Base-by-base conservation (phyloP, 352 stramenopile genomes). In the Peronospora belbahrii region DNA sequence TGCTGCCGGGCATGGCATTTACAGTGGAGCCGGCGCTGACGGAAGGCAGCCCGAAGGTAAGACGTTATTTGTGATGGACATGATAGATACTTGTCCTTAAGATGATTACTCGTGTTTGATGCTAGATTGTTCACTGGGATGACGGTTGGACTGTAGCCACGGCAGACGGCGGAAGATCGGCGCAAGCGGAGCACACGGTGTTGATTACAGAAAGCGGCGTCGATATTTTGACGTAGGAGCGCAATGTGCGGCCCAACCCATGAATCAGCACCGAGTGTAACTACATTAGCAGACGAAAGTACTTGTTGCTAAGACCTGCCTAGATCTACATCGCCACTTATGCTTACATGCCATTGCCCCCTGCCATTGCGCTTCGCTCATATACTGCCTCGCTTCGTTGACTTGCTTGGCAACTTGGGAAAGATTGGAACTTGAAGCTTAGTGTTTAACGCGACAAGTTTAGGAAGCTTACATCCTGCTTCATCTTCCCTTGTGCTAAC, bases 1-100 rank as follows among this genome's bases (percentile, higher is more conserved):
- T 95, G 72, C 61, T 89, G 23, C 74, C 80, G 0, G 96, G 96
- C 18, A 98, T 98, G 94, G 91, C 97, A 17, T 98, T 99, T 73
- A 99, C 97, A 0, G 97, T 99, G 55, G 97, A 99, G 72, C 96
- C 96, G 2, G 97, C 97, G 48, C 71, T 99, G 23, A 96, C 83
- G 8, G 90, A 98, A 64, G 86, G 86, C 36, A 83, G 59, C 38
- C 65, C 70, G 2, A 76, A 98, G 71, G 80, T 91, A 45, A 31
- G 62, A 18, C 2, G 9, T 39, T 15, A 3, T 25, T 42, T n/a
- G 14, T 2, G 14, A 9, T 55, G 14, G 2, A 44, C 23, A 14
- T 4, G n/a, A 7, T 11, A 6, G 27, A 31, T 8, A 36, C 10
- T 10, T n/a, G 43, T 23, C 17, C 10, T 48, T 8, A 28, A 31